phyloP scores from a whole-genome alignment of 495 filamentous ascomycete genomes.

The Cercophora scortea region DNA sequence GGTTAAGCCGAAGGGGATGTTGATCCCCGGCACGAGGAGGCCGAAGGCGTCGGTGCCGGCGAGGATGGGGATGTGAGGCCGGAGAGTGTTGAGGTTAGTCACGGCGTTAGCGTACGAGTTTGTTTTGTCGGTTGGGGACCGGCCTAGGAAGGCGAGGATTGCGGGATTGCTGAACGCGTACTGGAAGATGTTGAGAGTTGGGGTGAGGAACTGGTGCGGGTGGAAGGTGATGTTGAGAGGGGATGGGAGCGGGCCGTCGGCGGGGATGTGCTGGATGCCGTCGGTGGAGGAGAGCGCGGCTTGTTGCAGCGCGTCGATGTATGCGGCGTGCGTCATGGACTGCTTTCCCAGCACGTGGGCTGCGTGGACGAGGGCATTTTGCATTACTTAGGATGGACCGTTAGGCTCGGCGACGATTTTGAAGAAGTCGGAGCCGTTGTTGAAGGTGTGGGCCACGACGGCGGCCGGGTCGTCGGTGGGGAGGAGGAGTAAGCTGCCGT shows the following conservation, averaged over 20 bases:
- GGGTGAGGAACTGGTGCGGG: conserved; percentile 1
- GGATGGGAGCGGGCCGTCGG: conserved; percentile 14
- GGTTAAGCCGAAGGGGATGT: conserved; percentile 40
- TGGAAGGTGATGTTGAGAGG: conserved; percentile 12
- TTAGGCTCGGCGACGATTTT: conserved; percentile 30
- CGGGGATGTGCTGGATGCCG: conserved; percentile 28
- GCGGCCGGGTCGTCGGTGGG: conserved; percentile 19
- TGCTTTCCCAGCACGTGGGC: conserved; percentile 14
- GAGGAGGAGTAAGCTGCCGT: conserved; percentile 13
- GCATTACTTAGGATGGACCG: conserved; percentile 20
- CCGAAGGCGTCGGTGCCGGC: conserved; percentile 29
- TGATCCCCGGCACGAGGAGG: conserved; percentile 21
- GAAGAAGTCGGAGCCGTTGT: conserved; percentile 32
- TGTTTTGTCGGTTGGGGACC: background rate
- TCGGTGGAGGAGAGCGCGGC: conserved; percentile 19
- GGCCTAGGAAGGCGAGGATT: background rate
- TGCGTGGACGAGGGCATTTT: conserved; percentile 18
- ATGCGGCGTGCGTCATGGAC: conserved; percentile 22
- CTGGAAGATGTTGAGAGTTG: background rate
- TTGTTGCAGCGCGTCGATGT: conserved; percentile 11
- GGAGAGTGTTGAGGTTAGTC: conserved; percentile 19
- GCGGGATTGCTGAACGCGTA: background rate
- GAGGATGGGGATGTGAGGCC: conserved; percentile 23
- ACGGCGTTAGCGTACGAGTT: conserved; percentile 9
- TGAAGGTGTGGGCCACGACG: conserved; percentile 25